These are phyloP conservation scores for Talaromyces sp. DNA, from an alignment of 2,329 filamentous ascomycete genomes.

Conservation along the genomic window DNA sequence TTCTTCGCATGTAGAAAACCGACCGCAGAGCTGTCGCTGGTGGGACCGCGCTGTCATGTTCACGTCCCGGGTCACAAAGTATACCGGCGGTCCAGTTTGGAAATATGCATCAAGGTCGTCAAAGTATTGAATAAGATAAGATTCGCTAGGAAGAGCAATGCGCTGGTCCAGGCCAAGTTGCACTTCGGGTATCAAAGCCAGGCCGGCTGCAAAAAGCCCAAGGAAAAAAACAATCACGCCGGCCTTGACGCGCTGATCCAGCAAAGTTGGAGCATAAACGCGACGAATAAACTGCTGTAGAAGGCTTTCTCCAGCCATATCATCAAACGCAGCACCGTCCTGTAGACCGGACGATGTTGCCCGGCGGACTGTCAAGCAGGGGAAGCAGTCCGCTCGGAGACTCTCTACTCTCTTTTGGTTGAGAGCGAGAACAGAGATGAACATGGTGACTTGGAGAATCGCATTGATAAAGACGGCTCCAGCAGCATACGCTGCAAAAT, in stretches of 20 bases:
- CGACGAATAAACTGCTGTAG: conserved; percentile 87
- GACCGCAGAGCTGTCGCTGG: conserved; percentile 82
- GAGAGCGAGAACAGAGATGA: conserved; percentile 81
- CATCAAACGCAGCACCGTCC: conserved; percentile 62
- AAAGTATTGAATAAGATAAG: conserved; percentile 93
- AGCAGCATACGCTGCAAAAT: conserved; percentile 94
- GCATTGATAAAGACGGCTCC: conserved; percentile 97
- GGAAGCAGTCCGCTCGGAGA: conserved; percentile 83
- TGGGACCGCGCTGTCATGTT: conserved; percentile 69
- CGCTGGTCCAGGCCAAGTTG: conserved; percentile 88
- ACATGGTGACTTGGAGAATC: conserved; percentile 94
- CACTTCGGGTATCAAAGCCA: conserved; percentile 79
- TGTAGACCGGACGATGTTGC: conserved; percentile 62
- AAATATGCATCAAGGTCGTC: conserved; percentile 93
- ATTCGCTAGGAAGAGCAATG: conserved; percentile 87
- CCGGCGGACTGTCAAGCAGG: conserved; percentile 74
- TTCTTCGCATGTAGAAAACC: conserved; percentile 81
- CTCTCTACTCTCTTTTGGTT: conserved; percentile 90
- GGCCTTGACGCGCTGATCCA: conserved; percentile 75
- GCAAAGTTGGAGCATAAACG: conserved; percentile 73
- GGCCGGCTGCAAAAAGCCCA: conserved; percentile 75
- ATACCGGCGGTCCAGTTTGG: conserved; percentile 85
- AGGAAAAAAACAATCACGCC: conserved; percentile 74
- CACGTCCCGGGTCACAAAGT: conserved; percentile 81
- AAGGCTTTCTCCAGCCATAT: conserved; percentile 69